Percentiles rank a stretch among this genome's conserved stretches.
phyloP scores from a whole-genome alignment of 148 eudicot genomes.

The Rhododendron ovatum region DNA sequence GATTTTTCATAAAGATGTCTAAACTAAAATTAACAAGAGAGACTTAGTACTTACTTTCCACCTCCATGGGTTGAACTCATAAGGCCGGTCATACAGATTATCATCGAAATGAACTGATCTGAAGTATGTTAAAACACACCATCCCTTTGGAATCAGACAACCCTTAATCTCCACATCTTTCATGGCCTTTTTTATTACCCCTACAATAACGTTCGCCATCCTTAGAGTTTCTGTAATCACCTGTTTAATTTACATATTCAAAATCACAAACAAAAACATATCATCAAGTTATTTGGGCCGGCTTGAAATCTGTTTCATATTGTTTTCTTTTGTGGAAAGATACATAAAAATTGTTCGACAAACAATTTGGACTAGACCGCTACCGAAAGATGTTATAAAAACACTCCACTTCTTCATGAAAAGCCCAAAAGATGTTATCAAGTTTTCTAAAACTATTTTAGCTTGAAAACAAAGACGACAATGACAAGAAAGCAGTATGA shows the following conservation, averaged over 20 bases:
- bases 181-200: slow-evolving; percentile 82
- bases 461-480: neutral
- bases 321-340: neutral
- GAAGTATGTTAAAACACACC: slow-evolving; percentile 75
- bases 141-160: slow-evolving; percentile 69
- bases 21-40: neutral
- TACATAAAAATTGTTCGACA: neutral
- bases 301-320: neutral
- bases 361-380: neutral
- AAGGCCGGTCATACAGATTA: slow-evolving; percentile 50
- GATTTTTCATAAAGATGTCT: neutral
- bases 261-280: neutral
- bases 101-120: slow-evolving; percentile 82
- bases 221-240: slow-evolving; percentile 85
- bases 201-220: slow-evolving; percentile 73
- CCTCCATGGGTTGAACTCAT: slow-evolving; percentile 83
- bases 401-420: neutral
- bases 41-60: slow-evolving; percentile 59
- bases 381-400: neutral
- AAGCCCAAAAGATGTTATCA: neutral
- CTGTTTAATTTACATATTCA: slow-evolving; percentile 24
- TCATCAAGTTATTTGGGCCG: neutral
- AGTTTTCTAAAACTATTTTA: neutral
- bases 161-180: slow-evolving; percentile 86
- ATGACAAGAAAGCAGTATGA: neutral